Evolutionary conservation across 805 yeast species (phyloP).

Genomic region (Saccharomycopsis sp.): DNA sequence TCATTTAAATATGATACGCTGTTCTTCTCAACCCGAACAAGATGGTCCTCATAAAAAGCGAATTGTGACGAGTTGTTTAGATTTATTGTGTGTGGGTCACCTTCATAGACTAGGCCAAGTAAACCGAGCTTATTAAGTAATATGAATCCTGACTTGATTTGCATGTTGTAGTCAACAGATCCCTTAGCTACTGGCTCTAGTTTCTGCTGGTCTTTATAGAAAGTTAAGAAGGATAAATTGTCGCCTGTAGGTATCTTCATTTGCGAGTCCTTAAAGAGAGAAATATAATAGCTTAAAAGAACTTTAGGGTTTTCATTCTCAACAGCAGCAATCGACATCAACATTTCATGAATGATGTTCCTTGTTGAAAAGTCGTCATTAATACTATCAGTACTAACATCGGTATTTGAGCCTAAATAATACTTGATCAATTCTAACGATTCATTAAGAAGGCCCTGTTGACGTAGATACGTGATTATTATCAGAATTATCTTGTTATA

Average conservation of each 20-base stretch:
- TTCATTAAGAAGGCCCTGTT: conserved; percentile 12
- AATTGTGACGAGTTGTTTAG: neutral
- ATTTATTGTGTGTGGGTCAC: neutral
- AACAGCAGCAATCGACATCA: neutral
- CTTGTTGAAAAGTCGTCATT: neutral
- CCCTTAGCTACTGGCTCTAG: neutral
- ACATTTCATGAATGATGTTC: neutral
- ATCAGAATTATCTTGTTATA: conserved; percentile 10
- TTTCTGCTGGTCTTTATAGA: neutral
- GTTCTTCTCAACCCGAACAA: neutral
- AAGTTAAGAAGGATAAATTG: neutral
- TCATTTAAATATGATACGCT: neutral
- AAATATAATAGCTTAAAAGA: neutral
- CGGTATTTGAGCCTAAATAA: neutral
- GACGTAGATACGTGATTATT: conserved; percentile 11
- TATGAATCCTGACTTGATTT: neutral
- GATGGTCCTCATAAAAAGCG: neutral
- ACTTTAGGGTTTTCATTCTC: neutral
- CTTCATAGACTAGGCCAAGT: neutral
- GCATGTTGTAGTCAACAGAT: neutral
- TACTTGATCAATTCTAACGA: conserved; percentile 12
- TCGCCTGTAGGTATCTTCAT: neutral
- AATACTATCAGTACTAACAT: neutral
- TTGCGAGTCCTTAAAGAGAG: neutral
- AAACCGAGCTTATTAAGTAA: neutral